These are phyloP conservation scores for Xylaria flabelliformis DNA, from an alignment of 495 filamentous ascomycete species.

Conservation along the genomic window DNA sequence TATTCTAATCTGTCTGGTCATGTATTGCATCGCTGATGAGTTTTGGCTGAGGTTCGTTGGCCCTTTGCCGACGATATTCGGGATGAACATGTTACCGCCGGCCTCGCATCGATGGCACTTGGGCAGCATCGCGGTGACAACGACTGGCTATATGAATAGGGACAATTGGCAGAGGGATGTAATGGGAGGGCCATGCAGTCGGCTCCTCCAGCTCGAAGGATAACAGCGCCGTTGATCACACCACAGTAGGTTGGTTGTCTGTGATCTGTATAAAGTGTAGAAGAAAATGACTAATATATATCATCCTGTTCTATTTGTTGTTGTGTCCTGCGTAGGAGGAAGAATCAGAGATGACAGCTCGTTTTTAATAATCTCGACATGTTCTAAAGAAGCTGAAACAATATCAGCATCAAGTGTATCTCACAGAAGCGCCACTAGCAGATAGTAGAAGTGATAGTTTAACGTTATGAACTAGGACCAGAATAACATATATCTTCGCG, in stretches of 20 bases:
- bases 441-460: background rate
- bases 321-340: background rate
- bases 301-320: constrained; percentile 5
- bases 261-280: constrained; percentile 20
- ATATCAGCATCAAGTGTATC: background rate
- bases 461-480: background rate
- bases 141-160: constrained; percentile 7
- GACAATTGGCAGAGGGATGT: constrained; percentile 1
- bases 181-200: constrained; percentile 9
- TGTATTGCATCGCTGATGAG: constrained; percentile 14
- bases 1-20: constrained; percentile 12
- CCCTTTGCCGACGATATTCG: background rate
- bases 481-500: background rate
- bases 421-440: background rate
- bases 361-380: background rate
- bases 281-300: constrained; percentile 28
- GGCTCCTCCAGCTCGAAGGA: constrained; percentile 13
- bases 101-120: background rate
- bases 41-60: constrained; percentile 15
- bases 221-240: constrained; percentile 5
- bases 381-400: too few species aligned
- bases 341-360: background rate
- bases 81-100: background rate
- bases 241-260: constrained; percentile 18
- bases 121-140: background rate